Percentiles rank a stretch among this genome's conserved stretches.
Conservation (phyloP, 2,329 filamentous ascomycete genomes). For the Exophiala spinifera region DNA sequence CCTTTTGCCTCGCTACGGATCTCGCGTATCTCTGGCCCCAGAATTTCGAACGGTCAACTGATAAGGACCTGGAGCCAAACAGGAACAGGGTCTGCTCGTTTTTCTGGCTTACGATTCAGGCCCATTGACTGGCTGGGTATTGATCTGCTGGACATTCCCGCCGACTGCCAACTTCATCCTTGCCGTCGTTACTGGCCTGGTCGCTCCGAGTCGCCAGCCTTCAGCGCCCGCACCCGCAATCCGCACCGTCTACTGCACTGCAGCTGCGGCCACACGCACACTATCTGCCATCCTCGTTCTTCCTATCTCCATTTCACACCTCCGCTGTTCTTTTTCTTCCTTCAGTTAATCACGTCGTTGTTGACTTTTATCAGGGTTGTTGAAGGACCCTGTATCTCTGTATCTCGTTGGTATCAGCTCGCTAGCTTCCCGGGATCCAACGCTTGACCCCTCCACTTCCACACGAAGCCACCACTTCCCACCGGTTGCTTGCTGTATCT, state of each 20-base stretch:
- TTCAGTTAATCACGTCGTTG: neutral
- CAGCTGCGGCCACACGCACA: neutral
- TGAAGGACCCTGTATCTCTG: no score
- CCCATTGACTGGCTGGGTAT: neutral
- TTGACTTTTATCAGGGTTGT: neutral
- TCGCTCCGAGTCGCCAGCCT: no score
- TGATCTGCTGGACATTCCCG: neutral
- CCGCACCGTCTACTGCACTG: neutral
- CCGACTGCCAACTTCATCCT: neutral
- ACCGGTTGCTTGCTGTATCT: neutral
- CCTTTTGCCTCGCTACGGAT: neutral
- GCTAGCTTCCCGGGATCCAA: neutral
- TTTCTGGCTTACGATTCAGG: neutral
- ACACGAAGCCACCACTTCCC: neutral
- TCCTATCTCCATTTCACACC: neutral
- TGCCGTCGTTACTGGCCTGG: neutral
- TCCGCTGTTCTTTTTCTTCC: neutral
- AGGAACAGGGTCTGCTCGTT: neutral
- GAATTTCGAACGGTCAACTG: neutral
- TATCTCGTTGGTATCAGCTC: neutral
- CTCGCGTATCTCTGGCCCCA: slow-evolving; percentile 1
- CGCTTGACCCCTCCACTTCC: neutral
- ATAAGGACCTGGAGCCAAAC: neutral
- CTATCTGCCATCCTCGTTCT: neutral
- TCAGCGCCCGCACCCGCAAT: neutral